Percentiles rank a stretch among this genome's conserved stretches.
phyloP scores from a whole-genome alignment of 2,329 filamentous ascomycete genomes.

The Monilinia laxa region DNA sequence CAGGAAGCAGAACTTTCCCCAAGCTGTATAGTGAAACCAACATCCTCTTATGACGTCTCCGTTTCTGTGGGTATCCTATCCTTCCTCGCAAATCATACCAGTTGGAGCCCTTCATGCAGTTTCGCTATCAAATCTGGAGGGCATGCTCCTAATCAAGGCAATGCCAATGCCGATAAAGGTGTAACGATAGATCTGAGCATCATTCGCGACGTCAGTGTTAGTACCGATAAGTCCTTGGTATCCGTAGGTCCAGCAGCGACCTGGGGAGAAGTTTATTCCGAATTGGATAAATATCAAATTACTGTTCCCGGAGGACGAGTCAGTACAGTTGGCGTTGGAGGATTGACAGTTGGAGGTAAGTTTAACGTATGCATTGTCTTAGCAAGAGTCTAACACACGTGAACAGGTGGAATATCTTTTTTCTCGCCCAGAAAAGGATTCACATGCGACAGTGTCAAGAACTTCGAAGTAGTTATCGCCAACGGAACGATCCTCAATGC shows the following conservation, averaged over 20 bases:
- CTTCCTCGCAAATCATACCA: background rate
- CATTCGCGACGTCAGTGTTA: background rate
- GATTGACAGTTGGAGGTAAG: conserved; percentile 12
- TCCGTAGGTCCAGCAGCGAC: background rate
- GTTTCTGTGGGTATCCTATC: background rate
- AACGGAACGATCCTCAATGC: conserved; percentile 50
- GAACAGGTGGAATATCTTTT: conserved; percentile 33
- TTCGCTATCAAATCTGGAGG: conserved; percentile 13
- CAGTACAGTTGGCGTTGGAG: conserved; percentile 24
- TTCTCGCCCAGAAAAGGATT: conserved; percentile 45
- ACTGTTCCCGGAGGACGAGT: conserved; percentile 5
- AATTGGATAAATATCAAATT: conserved; percentile 1
- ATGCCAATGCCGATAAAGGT: conserved; percentile 9
- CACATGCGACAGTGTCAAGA: conserved; percentile 50
- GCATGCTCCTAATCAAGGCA: background rate
- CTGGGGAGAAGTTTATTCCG: conserved; percentile 16
- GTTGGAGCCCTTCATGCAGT: conserved; percentile 3
- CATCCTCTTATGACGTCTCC: background rate
- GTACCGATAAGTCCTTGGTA: background rate
- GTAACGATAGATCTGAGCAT: conserved; percentile 11
- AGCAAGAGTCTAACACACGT: background rate
- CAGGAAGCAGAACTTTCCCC: conserved; percentile 2
- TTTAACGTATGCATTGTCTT: rapidly evolving
- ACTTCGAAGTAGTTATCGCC: conserved; percentile 53
- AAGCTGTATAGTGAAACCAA: background rate